Conservation (phyloP, 176 grass and related monocot genomes). For the Urochloa ruziziensis region DNA sequence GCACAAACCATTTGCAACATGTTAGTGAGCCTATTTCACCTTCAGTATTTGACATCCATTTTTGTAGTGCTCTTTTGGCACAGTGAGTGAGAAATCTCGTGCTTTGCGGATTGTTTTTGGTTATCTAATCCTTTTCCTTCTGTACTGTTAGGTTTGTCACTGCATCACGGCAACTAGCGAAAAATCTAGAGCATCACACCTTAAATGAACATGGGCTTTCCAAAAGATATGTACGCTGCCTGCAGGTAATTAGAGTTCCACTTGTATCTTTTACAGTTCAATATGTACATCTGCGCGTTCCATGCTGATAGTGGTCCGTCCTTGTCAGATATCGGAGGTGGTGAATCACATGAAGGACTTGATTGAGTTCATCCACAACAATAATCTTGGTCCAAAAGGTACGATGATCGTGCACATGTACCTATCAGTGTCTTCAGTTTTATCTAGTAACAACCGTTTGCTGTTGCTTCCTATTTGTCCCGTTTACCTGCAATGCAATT, state of each 20-base stretch:
- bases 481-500: neutral
- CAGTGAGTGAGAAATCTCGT: neutral
- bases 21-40: slow-evolving; percentile 49
- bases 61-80: neutral
- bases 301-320: slow-evolving; percentile 20
- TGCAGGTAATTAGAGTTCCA: slow-evolving; percentile 55
- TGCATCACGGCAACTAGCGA: slow-evolving; percentile 72
- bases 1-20: slow-evolving; percentile 76
- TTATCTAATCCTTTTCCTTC: slow-evolving; percentile 33
- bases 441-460: neutral
- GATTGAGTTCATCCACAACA: slow-evolving; percentile 82
- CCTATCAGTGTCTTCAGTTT: neutral
- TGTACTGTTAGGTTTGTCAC: slow-evolving; percentile 68
- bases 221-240: slow-evolving; percentile 95
- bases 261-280: neutral
- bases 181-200: slow-evolving; percentile 79
- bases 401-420: slow-evolving; percentile 12
- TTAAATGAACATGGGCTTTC: slow-evolving; percentile 96
- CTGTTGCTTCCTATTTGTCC: neutral
- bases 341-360: slow-evolving; percentile 99
- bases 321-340: slow-evolving; percentile 88
- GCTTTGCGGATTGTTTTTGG: neutral
- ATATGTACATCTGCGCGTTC: neutral
- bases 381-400: slow-evolving; percentile 90
- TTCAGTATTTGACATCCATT: neutral